These are phyloP conservation scores for Jaenimonas drosophilae DNA, from an alignment of 208 protist species.

Conservation along the genomic window DNA sequence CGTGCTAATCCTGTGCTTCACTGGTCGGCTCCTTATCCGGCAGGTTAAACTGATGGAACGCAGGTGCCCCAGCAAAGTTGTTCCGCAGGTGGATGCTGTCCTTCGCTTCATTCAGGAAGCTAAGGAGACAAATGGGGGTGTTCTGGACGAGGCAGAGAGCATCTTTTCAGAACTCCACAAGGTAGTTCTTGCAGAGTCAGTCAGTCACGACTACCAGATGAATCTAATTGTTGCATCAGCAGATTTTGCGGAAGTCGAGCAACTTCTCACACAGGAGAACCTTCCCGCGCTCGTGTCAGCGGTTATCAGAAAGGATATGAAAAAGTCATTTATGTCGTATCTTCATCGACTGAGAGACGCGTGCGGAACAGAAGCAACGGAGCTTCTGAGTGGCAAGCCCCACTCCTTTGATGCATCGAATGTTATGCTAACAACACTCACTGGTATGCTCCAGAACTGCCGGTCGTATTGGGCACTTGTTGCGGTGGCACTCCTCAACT, in stretches of 20 bases:
- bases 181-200: constrained; percentile 58
- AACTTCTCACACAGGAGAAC: constrained; percentile 49
- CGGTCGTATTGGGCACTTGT: constrained; percentile 71
- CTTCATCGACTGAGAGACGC: constrained; percentile 66
- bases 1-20: constrained; percentile 48
- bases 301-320: constrained; percentile 64
- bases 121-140: background rate
- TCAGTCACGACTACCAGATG: constrained; percentile 78
- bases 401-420: constrained; percentile 1
- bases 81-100: constrained; percentile 16
- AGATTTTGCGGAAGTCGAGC: constrained; percentile 48
- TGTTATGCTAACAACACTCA: constrained; percentile 46
- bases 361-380: constrained; percentile 47
- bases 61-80: constrained; percentile 41
- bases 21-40: constrained; percentile 47
- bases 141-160: constrained; percentile 18
- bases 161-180: constrained; percentile 59
- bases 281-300: constrained; percentile 46
- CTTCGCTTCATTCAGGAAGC: constrained; percentile 1
- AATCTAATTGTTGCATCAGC: constrained; percentile 56
- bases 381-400: constrained; percentile 18
- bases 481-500: constrained; percentile 52
- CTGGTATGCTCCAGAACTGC: constrained; percentile 53
- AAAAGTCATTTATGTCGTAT: constrained; percentile 75
- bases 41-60: constrained; percentile 48